Base-by-base conservation (phyloP, 805 yeast species). In the Metschnikowia kunwiensis region DNA sequence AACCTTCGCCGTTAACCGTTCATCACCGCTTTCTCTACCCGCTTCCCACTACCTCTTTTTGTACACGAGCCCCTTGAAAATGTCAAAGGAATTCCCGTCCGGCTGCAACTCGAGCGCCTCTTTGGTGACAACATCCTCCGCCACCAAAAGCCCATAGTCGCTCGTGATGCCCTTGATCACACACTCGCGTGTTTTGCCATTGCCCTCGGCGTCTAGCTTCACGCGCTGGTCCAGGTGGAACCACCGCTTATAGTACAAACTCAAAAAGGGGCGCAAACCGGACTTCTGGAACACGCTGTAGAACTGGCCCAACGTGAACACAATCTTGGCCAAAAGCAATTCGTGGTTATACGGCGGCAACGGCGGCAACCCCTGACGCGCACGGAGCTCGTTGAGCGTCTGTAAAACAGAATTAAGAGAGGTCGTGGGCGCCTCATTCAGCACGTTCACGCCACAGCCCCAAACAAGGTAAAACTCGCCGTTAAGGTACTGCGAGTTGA, bases 81-180 rank as follows among this genome's bases (percentile, higher is more conserved):
- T 89, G 57, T 93, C 97, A 54, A 93, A 93, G 3, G 97, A 86
- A 57, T 93, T 93, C 1, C 99, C 98, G 60, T 93, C 98, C 0
- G 99, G 97, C 58, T 89, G 97, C 30, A 93, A 63, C 49, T 86
- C 82, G 46, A 73, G 80, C 4, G 53, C 64, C 27, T 65, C 70
- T 0, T 86, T 85, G 1, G 81, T 77, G 10, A 60, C 52, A 6
- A 80, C 57, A 45, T 85, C 95, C 42, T 77, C 80, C 2, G 86
- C 98, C 10, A 80, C 60, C 40, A 93, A 63, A 63, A 89, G 66
- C 0, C 98, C 99, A 60, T 81, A 84, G 37, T 88, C 95, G 2
- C 70, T 65, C 0, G 95, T 81, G 29, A 93, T 89, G 1, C 98
- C 98, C 26, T 70, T 63, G 32, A 93, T 78, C 27, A 64, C 70